Evolutionary conservation across 176 grass and related monocot genomes (phyloP).

Genomic region (Poa annua): DNA sequence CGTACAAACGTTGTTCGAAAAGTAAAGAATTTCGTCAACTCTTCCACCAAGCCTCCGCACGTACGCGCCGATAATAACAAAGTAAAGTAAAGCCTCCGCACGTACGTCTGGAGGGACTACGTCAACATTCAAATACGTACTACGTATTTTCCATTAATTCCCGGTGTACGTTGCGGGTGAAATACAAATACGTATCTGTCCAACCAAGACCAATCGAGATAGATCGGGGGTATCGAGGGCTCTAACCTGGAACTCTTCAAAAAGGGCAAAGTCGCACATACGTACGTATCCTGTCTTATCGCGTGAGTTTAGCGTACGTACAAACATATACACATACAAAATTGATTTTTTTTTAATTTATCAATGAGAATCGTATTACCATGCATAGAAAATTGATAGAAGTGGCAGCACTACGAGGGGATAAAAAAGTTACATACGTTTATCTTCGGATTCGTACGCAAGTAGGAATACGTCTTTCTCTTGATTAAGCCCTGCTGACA

Average conservation of each 20-base stretch:
- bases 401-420: background rate
- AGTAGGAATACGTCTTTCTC: background rate
- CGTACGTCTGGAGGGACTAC: background rate
- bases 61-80: too few relatives aligned
- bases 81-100: too few relatives aligned
- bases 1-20: background rate
- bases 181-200: constrained; percentile 47
- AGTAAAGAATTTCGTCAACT: too few relatives aligned
- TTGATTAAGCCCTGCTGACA: background rate
- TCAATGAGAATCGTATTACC: too few relatives aligned
- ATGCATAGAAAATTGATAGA: too few relatives aligned
- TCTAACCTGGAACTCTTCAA: constrained; percentile 3
- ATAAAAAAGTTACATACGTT: background rate
- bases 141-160: background rate
- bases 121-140: constrained; percentile 14
- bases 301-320: background rate
- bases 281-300: too few relatives aligned
- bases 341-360: too few relatives aligned
- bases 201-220: background rate
- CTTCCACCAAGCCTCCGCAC: too few relatives aligned
- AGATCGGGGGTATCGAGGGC: too few relatives aligned
- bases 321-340: too few relatives aligned
- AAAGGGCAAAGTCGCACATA: background rate
- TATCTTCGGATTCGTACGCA: background rate
- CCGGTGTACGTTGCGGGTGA: constrained; percentile 43